A percentile compares a stretch with the other conserved stretches of the same genome.
These are phyloP conservation scores for Penicillium concentricum DNA, from an alignment of 2,329 filamentous ascomycete genomes.

Conservation along the genomic window DNA sequence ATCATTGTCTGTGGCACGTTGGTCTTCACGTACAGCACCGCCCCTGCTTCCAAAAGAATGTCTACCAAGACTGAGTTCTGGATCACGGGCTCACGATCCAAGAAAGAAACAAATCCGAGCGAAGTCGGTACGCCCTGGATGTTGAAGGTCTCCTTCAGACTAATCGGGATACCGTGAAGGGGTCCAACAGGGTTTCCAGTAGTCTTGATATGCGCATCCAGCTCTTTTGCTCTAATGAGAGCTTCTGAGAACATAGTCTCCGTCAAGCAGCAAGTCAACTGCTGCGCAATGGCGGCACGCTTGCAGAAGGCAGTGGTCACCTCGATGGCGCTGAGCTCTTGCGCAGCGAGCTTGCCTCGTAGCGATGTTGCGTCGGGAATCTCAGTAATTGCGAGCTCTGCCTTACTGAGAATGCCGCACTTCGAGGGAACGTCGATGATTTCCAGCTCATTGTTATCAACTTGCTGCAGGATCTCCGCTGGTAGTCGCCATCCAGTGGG, in stretches of 20 bases:
- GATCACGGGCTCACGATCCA: conserved; percentile 7
- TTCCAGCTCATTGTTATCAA: background rate
- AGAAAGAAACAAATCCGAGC: conserved; percentile 22
- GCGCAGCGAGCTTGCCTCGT: background rate
- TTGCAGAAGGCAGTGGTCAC: conserved; percentile 36
- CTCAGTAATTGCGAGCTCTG: background rate
- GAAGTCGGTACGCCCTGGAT: conserved; percentile 16
- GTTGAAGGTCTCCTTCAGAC: conserved; percentile 29
- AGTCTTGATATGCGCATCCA: conserved; percentile 28
- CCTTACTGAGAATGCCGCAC: background rate
- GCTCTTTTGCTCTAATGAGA: conserved; percentile 29
- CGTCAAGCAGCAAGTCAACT: conserved; percentile 31
- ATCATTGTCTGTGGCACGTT: conserved; percentile 32
- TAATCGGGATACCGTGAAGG: conserved; percentile 36
- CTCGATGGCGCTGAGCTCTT: background rate
- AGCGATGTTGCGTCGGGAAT: background rate
- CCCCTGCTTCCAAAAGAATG: conserved; percentile 21
- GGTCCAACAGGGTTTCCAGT: conserved; percentile 28
- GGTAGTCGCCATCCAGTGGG: background rate
- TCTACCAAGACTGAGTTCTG: background rate
- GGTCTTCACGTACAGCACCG: conserved; percentile 30
- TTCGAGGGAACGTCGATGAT: background rate
- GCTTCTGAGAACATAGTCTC: conserved; percentile 36
- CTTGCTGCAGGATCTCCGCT: background rate
- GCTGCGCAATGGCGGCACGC: conserved; percentile 37